Base-by-base conservation (phyloP, 2,329 filamentous ascomycete genomes). In the Cadophora sp. region DNA sequence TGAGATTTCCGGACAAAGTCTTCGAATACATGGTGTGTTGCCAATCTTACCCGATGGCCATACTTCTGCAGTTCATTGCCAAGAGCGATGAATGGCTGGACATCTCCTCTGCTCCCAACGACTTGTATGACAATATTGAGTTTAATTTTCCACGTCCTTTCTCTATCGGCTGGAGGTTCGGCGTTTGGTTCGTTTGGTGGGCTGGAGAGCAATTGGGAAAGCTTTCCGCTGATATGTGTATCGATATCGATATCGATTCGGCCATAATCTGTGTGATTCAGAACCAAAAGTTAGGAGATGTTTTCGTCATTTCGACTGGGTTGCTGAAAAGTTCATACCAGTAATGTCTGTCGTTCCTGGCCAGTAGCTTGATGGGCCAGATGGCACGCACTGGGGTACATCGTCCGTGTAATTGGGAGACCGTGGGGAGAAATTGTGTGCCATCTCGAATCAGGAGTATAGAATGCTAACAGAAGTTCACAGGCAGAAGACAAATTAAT, bases 31-130 rank as follows among this genome's bases (percentile, higher is more conserved):
- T 7, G 1, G n/a, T 45, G 16, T n/a, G 16, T 45, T 5, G 14
- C 43, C 43, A 45, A 20, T 45, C n/a, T 11, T 45, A 45, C 43
- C 14, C n/a, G 43, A 18, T 45, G 14, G 43, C 43, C n/a, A 3
- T 45, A 45, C 43, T n/a, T 45, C 43, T 45, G 43, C 9, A 20
- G 8, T 13, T 81, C 80, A 33, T 80, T 81, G 1, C 89, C 90
- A 0, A 93, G 78, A 0, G 90, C 89, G 13, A 92, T 81, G 74
- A 93, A 93, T 0, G 90, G 90, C 76, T 93, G 91, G 0, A 93
- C 89, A 73, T 93, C 90, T 36, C 90, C 90, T 45, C 24, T 14
- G 9, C 22, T 30, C 3, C 27, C 27, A 16, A 53, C 4, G 5
- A 45, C 43, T n/a, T 45, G 43, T 7, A n/a, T 9, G 16, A 45